A percentile compares a stretch with the other conserved stretches of the same genome.
Evolutionary conservation across 2,329 filamentous ascomycete species (phyloP).

Genomic region (Trichophyton equinum): DNA sequence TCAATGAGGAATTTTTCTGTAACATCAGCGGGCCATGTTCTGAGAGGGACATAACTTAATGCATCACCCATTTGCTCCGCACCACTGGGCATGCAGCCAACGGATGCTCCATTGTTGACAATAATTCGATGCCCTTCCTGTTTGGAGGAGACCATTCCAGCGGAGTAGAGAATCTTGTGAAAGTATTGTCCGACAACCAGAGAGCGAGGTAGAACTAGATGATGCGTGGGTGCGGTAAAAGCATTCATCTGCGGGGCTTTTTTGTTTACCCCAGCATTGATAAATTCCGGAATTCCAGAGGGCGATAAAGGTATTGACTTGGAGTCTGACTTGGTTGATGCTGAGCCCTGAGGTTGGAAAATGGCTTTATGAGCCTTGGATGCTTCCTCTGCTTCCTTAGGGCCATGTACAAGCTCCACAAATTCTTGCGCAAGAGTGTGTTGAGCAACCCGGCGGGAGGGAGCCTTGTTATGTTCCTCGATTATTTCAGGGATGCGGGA

Average conservation of each 20-base stretch:
- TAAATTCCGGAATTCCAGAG: slow-evolving; percentile 1
- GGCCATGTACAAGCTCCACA: slow-evolving; percentile 64
- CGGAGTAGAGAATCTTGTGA: slow-evolving; percentile 38
- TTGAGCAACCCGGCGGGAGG: slow-evolving; percentile 64
- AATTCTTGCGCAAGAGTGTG: slow-evolving; percentile 75
- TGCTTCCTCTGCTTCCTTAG: slow-evolving; percentile 49
- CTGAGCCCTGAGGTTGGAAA: slow-evolving; percentile 26
- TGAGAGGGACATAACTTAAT: slow-evolving; percentile 40
- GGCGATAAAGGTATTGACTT: slow-evolving; percentile 14
- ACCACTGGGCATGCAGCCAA: slow-evolving; percentile 32
- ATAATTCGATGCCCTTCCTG: slow-evolving; percentile 42
- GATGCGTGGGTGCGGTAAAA: slow-evolving; percentile 8
- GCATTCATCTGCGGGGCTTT: background rate
- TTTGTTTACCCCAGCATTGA: background rate
- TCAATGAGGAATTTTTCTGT: slow-evolving; percentile 40
- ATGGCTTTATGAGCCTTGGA: slow-evolving; percentile 44
- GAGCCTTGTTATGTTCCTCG: slow-evolving; percentile 52
- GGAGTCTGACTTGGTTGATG: slow-evolving; percentile 5
- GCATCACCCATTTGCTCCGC: slow-evolving; percentile 31
- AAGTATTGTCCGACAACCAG: slow-evolving; percentile 38
- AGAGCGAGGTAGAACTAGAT: slow-evolving; percentile 29
- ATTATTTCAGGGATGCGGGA: slow-evolving; percentile 56
- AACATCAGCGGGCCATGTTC: slow-evolving; percentile 30
- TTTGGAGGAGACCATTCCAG: slow-evolving; percentile 40
- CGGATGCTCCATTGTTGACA: slow-evolving; percentile 38